Evolutionary conservation across 306 rosid genomes (phyloP), one percentile per base, ranked within the genome.

Genomic region (Quercus agrifolia): DNA sequence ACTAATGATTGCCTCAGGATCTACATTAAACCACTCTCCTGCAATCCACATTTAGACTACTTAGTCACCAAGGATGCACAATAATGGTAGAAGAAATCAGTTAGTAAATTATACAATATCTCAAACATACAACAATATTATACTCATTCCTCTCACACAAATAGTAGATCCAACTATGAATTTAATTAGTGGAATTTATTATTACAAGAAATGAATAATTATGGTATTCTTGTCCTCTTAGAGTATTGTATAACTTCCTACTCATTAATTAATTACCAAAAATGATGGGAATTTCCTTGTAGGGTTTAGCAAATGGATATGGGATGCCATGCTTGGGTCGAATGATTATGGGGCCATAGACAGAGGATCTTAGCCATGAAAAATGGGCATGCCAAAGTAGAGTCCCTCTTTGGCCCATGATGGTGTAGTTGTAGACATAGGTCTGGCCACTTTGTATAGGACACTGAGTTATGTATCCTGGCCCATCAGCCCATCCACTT

Each of bases 311-410:
- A 35, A 78, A 78, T 14, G 81, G 81, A 38, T 70, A 78, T 4
- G 76, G 38, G 10, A 6, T 13, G 41, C 57, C 55, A 23, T 1
- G 58, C 31, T 58, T 70, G 21, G 71, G 82, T 9, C 46, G 70
- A 57, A 78, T 71, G 69, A 78, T 7, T 8, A 68, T 17, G 5
- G 56, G 74, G 12, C 80, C 74, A 54, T 77, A 52, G 31, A 66
- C 15, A 18, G 20, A 30, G 49, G 49, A 44, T 66, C 49, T 31
- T 66, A 66, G 49, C 80, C 76, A 78, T 30, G 81, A 70, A 10
- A 78, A n/a, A 56, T 78, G 76, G 51, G 81, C 81, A 78, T 78
- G 81, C 75, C 81, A 69, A 35, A 78, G 28, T 3, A 78, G 76
- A 69, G 81, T 70, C 25, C 81, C 81, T 70, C 81, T 55, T 23